Conservation (phyloP, 106 monocot genomes). For the Allium sativum region DNA sequence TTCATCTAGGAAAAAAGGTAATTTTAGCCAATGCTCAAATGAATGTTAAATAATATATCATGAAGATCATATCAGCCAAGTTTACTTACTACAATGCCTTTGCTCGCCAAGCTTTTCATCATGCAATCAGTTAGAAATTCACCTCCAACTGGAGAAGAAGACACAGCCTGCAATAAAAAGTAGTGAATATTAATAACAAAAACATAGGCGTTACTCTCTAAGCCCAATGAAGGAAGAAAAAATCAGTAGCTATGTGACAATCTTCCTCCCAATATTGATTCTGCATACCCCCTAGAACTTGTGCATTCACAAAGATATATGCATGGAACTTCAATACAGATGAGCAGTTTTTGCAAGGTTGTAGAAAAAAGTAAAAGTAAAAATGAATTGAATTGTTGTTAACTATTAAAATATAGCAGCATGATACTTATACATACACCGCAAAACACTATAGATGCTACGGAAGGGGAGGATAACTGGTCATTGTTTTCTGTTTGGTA, state of each 20-base stretch:
- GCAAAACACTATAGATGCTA: too few species aligned
- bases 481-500: too few species aligned
- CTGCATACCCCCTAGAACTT: too few species aligned
- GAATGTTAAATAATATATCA: neutral
- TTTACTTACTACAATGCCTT: conserved; percentile 65
- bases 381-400: too few species aligned
- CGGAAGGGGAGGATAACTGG: too few species aligned
- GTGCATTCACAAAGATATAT: too few species aligned
- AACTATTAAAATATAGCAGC: too few species aligned
- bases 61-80: neutral
- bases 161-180: conserved; percentile 42
- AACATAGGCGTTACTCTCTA: neutral
- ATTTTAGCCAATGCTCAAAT: neutral
- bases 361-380: too few species aligned
- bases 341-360: too few species aligned
- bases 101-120: conserved; percentile 93
- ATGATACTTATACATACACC: too few species aligned
- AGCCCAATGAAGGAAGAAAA: neutral
- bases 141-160: conserved; percentile 85
- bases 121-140: conserved; percentile 94
- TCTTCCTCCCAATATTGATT: too few species aligned
- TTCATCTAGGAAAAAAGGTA: conserved; percentile 47
- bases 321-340: too few species aligned
- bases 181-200: neutral
- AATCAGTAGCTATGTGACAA: neutral